Conservation (phyloP, 345 rosid genomes). For the Dimocarpus longan region DNA sequence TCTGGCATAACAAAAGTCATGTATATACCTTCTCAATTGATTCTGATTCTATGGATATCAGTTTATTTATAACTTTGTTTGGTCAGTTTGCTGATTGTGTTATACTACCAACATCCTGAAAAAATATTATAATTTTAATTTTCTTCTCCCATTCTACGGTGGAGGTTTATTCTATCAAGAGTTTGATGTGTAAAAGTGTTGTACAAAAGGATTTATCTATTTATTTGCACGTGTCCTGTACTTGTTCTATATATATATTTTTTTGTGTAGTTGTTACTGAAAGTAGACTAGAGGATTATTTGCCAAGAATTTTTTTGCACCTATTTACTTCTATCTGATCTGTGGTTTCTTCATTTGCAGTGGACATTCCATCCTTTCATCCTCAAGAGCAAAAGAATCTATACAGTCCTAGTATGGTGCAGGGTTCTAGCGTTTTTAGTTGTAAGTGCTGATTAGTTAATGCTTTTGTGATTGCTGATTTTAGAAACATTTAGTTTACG, state of each 20-base stretch:
- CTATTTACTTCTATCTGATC: slow-evolving; percentile 1
- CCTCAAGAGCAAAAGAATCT: slow-evolving; percentile 91
- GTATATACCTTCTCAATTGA: background rate
- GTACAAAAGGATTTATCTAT: background rate
- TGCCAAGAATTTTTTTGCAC: background rate
- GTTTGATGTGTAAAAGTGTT: too few species aligned
- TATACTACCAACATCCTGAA: background rate
- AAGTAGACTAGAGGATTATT: background rate
- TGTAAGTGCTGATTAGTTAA: slow-evolving; percentile 53
- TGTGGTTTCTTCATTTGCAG: slow-evolving; percentile 47
- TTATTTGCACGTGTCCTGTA: background rate
- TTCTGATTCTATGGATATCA: background rate
- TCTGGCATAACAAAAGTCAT: background rate
- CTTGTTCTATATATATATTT: background rate
- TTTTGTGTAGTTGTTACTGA: background rate
- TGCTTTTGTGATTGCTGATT: slow-evolving; percentile 2
- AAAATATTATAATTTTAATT: too few species aligned
- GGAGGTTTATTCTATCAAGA: too few species aligned
- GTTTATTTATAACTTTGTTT: too few species aligned
- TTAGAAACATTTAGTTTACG: background rate
- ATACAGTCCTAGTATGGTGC: slow-evolving; percentile 97
- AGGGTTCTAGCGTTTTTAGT: slow-evolving; percentile 93
- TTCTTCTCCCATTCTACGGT: too few species aligned
- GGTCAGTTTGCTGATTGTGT: too few species aligned
- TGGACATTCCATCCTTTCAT: slow-evolving; percentile 99